Evolutionary conservation across 2,329 filamentous ascomycete genomes (phyloP).

Genomic region (Fusarium tupiense): DNA sequence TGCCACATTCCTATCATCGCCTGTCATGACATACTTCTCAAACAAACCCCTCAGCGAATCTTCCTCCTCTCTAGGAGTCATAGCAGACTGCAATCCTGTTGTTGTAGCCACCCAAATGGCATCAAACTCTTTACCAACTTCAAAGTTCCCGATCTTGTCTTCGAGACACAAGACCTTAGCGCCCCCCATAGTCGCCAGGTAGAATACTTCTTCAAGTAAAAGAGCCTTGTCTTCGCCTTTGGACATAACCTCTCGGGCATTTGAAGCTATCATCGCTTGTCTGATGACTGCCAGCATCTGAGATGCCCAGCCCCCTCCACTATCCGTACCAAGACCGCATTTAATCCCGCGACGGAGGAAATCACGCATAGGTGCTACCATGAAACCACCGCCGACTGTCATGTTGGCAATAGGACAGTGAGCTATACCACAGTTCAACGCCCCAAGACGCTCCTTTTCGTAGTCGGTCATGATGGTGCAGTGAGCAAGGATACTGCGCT

Average conservation of each 20-base stretch:
- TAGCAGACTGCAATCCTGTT: background rate
- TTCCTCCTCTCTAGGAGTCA: background rate
- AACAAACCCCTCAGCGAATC: slow-evolving; percentile 1
- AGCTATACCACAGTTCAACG: background rate
- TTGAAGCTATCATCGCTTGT: slow-evolving; percentile 17
- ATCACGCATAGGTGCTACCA: slow-evolving; percentile 13
- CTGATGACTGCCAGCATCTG: slow-evolving; percentile 14
- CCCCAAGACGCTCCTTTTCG: background rate
- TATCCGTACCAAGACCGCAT: slow-evolving; percentile 5
- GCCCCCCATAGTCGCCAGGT: background rate
- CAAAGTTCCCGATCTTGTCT: background rate
- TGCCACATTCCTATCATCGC: slow-evolving; percentile 14
- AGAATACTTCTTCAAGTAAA: slow-evolving; percentile 11
- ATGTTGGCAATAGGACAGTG: slow-evolving; percentile 21
- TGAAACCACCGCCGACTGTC: slow-evolving; percentile 12
- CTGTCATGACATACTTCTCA: slow-evolving; percentile 22
- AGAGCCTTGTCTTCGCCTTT: slow-evolving; percentile 3
- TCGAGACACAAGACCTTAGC: slow-evolving; percentile 2
- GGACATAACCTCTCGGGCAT: background rate
- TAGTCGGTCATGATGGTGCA: slow-evolving; percentile 21
- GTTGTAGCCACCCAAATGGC: slow-evolving; percentile 4
- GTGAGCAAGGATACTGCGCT: slow-evolving; percentile 7
- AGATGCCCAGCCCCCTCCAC: slow-evolving; percentile 17
- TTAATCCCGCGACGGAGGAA: slow-evolving; percentile 6
- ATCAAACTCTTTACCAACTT: slow-evolving; percentile 17